Conservation (phyloP, 2,329 filamentous ascomycete species). For the Pseudopyrenochaeta lycopersici region DNA sequence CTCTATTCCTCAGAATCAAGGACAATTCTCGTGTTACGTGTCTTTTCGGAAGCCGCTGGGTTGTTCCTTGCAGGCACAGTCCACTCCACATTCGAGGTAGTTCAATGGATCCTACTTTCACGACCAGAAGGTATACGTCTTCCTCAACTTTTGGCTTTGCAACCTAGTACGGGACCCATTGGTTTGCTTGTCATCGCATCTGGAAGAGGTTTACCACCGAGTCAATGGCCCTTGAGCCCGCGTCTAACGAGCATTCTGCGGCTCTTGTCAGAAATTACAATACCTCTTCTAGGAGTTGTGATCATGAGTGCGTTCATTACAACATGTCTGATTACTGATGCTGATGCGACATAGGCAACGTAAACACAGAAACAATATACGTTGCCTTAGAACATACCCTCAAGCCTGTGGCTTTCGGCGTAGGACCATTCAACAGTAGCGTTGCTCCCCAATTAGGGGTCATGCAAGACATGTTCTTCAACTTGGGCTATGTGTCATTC, state of each 20-base stretch:
- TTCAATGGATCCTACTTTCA: conserved; percentile 25
- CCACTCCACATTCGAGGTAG: conserved; percentile 22
- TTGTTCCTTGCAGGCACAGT: conserved; percentile 17
- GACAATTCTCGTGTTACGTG: conserved; percentile 17
- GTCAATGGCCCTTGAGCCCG: conserved; percentile 18
- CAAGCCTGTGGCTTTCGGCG: conserved; percentile 18
- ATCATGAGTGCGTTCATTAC: conserved; percentile 19
- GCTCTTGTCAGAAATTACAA: conserved; percentile 10
- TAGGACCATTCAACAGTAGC: conserved; percentile 21
- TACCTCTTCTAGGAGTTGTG: conserved; percentile 19
- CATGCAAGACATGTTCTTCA: conserved; percentile 23
- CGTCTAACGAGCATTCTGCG: conserved; percentile 17
- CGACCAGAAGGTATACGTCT: conserved; percentile 17
- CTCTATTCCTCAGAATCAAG: conserved; percentile 18
- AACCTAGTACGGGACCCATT: conserved; percentile 18
- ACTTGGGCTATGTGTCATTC: conserved; percentile 19
- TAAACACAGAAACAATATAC: conserved; percentile 11
- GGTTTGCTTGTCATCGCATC: conserved; percentile 17
- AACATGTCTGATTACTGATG: background rate
- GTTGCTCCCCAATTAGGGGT: conserved; percentile 20
- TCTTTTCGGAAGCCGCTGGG: conserved; percentile 18
- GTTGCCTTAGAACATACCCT: conserved; percentile 9
- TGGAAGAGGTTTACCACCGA: conserved; percentile 10
- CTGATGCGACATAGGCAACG: conserved; percentile 10
- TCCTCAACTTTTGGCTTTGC: conserved; percentile 20